Conservation (phyloP, 495 filamentous ascomycete genomes). For the Xylaria nigripes region DNA sequence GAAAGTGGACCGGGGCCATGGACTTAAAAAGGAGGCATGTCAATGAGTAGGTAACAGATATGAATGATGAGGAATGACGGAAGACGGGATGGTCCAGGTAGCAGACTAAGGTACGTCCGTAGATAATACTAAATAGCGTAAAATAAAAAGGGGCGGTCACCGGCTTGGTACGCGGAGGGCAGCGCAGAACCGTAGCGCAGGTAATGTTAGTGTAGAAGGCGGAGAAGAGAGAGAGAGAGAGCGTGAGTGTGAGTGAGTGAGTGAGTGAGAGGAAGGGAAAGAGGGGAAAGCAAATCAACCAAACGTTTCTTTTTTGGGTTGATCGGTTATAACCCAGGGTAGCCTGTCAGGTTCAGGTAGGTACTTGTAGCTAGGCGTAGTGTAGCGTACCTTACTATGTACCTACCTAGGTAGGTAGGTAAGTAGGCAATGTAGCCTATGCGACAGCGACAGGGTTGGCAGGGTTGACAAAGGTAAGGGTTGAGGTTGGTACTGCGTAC, state of each 20-base stretch:
- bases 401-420: too few relatives aligned
- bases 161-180: not conserved
- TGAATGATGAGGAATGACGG: not conserved
- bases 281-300: slow-evolving; percentile 3
- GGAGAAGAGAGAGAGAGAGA: slow-evolving; percentile 4
- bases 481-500: too few relatives aligned
- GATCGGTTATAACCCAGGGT: not conserved
- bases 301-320: slow-evolving; percentile 3
- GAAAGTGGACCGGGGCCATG: slow-evolving; percentile 5
- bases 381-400: too few relatives aligned
- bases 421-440: too few relatives aligned
- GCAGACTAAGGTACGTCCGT: not conserved
- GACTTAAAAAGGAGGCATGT: slow-evolving; percentile 6
- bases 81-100: slow-evolving; percentile 2
- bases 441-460: not conserved
- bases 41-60: not conserved
- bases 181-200: not conserved
- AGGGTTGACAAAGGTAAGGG: not conserved
- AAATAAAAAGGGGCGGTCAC: not conserved
- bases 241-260: not conserved
- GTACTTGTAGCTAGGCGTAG: too few relatives aligned
- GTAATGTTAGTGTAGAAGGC: not conserved
- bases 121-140: not conserved
- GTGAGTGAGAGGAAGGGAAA: not conserved
- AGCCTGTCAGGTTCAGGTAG: too few relatives aligned